Evolutionary conservation across 1,139 yeast genomes (phyloP).

Genomic region (Hansenula sp.): DNA sequence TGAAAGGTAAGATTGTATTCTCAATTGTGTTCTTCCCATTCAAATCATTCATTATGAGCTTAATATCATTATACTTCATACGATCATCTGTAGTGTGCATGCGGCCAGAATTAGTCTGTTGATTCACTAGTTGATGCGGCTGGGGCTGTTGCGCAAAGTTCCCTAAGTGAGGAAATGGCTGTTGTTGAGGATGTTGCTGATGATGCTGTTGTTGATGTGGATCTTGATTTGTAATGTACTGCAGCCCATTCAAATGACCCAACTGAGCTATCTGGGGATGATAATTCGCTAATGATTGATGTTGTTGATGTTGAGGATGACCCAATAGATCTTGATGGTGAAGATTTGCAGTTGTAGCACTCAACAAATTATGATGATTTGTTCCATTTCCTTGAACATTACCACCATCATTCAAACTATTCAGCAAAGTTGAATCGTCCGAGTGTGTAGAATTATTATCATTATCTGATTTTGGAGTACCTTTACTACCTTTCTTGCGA

Average conservation of each 20-base stretch:
- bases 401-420: background rate
- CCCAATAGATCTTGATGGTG: background rate
- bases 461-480: background rate
- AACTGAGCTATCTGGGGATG: background rate
- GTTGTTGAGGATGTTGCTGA: background rate
- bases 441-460: background rate
- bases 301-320: background rate
- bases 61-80: constrained; percentile 8
- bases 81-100: background rate
- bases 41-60: constrained; percentile 9
- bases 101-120: background rate
- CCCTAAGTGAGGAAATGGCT: background rate
- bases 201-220: background rate
- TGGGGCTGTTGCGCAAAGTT: background rate
- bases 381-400: background rate
- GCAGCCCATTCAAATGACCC: background rate
- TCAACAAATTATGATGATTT: background rate
- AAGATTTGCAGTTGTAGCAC: background rate
- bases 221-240: background rate
- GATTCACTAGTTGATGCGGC: background rate
- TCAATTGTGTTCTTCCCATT: constrained; percentile 5
- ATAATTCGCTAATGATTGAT: background rate
- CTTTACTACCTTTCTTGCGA: constrained; percentile 13
- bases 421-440: background rate
- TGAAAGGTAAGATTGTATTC: constrained; percentile 1